phyloP scores from a whole-genome alignment of 1,284 basidiomycete species.

The Naganishia sp. region DNA sequence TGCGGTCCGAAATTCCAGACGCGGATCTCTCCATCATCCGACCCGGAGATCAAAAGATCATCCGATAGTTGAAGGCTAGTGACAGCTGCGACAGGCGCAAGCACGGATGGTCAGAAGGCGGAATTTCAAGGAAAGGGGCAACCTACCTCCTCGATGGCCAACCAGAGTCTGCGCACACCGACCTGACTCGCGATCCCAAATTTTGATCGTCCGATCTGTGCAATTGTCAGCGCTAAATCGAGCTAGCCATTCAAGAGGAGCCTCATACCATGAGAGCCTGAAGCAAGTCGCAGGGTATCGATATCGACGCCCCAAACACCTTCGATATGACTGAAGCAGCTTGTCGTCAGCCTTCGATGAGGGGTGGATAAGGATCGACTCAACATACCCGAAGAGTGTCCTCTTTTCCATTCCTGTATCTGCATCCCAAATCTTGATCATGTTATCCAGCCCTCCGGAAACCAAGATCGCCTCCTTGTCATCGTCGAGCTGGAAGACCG shows the following conservation, averaged over 20 bases:
- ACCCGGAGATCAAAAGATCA: constrained; percentile 93
- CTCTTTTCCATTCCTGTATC: constrained; percentile 75
- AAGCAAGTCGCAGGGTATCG: constrained; percentile 88
- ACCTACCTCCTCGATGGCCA: constrained; percentile 75
- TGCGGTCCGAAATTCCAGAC: constrained; percentile 34
- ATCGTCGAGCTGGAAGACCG: constrained; percentile 32
- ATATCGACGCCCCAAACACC: constrained; percentile 95
- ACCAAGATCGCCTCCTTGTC: constrained; percentile 69
- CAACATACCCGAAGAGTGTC: constrained; percentile 88
- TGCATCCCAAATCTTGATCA: constrained; percentile 94
- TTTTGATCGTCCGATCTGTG: constrained; percentile 55
- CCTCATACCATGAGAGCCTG: constrained; percentile 74
- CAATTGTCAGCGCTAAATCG: not conserved
- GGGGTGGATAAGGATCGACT: constrained; percentile 58
- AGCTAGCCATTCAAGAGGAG: not conserved
- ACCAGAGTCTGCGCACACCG: constrained; percentile 86
- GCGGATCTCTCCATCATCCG: constrained; percentile 64
- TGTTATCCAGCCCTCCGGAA: constrained; percentile 92
- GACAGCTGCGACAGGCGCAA: constrained; percentile 61
- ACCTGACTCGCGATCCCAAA: constrained; percentile 91
- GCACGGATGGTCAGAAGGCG: too few relatives aligned
- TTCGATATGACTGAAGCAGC: constrained; percentile 68
- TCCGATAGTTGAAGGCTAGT: constrained; percentile 88
- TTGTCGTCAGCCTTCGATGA: not conserved
- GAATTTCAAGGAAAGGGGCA: too few relatives aligned